Base-by-base conservation (phyloP, 441 rosid genomes). In the Isatis lusitanica region DNA sequence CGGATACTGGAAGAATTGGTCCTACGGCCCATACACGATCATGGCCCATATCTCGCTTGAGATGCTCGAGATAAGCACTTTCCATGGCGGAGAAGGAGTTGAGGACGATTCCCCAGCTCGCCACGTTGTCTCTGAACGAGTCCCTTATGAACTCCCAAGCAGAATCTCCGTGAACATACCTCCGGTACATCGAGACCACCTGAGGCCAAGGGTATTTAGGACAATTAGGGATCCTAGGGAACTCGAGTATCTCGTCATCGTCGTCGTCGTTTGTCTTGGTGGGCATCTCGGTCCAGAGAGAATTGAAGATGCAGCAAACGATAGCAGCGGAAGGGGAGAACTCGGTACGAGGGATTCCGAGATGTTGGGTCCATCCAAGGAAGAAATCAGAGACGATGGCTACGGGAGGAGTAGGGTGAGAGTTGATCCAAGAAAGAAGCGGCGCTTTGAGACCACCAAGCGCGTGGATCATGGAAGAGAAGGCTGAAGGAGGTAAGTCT, bases 301-400 rank as follows among this genome's bases (percentile, higher is more conserved):
- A 30, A 15, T 69, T 71, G 47, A 81, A 28, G 42, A 82, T 53
- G n/a, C 80, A 81, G 62, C 84, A 71, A 3, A 83, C 73, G 66
- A 82, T 50, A 17, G 84, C 91, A 4, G 85, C 87, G 2, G 89
- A 87, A 0, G 91, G 89, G 0, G 86, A 87, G 77, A 87, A 87
- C 0, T 67, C 67, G 36, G 85, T 5, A 2, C 80, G 74, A 46
- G 67, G 83, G 60, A 85, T 64, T 9, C 87, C 83, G 6, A 87
- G 74, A 13, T 67, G 75, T 8, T 80, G 74, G 3, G 89, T 82
- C 89, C 89, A 87, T 0, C 91, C 89, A 39, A 78, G 60, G 79
- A 87, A 85, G 71, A 83, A 71, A 59, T 87, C 89, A 7, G 87
- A 87, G 46, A 87, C 62, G 28, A 87, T 81, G 18, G 71, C 85